A percentile compares a stretch with the other conserved stretches of the same genome.
These are phyloP conservation scores for Bipolaris bicolor DNA, from an alignment of 2,329 filamentous ascomycete genomes.

Conservation along the genomic window DNA sequence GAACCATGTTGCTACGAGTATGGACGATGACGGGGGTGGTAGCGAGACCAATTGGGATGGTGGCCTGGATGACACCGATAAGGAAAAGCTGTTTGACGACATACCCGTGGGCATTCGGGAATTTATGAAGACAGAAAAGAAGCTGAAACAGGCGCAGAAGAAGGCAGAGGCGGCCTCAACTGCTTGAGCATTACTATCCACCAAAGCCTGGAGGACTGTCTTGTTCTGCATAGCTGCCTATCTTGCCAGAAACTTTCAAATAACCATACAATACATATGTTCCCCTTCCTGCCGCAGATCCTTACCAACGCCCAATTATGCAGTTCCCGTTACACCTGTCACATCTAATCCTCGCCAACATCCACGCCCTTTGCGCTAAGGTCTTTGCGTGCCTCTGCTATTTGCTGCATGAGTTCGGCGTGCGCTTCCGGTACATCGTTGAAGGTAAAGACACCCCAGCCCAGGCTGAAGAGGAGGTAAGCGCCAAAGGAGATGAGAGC, in stretches of 20 bases:
- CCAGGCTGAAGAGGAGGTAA: conserved; percentile 89
- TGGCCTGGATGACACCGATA: conserved; percentile 37
- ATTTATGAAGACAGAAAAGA: conserved; percentile 98
- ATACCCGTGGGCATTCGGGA: conserved; percentile 92
- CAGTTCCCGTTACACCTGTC: conserved; percentile 1
- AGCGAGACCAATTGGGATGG: conserved; percentile 70
- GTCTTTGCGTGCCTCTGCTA: conserved; percentile 76
- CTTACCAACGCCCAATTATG: conserved; percentile 9
- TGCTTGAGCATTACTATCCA: conserved; percentile 3
- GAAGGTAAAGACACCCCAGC: conserved; percentile 92
- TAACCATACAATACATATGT: conserved; percentile 15
- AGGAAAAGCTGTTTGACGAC: conserved; percentile 74
- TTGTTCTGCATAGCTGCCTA: neutral
- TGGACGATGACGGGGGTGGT: conserved; percentile 82
- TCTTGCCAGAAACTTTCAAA: conserved; percentile 13
- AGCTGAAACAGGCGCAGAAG: conserved; percentile 75
- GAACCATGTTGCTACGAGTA: conserved; percentile 61
- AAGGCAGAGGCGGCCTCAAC: conserved; percentile 56
- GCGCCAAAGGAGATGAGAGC: conserved; percentile 87
- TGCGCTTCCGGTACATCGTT: conserved; percentile 93
- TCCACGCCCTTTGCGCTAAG: conserved; percentile 76
- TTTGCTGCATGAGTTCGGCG: conserved; percentile 85
- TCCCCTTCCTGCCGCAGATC: neutral
- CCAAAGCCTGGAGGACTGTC: neutral
- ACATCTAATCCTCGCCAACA: conserved; percentile 65